These are phyloP conservation scores for Nemania serpens DNA, from an alignment of 2,329 filamentous ascomycete species.

Conservation along the genomic window DNA sequence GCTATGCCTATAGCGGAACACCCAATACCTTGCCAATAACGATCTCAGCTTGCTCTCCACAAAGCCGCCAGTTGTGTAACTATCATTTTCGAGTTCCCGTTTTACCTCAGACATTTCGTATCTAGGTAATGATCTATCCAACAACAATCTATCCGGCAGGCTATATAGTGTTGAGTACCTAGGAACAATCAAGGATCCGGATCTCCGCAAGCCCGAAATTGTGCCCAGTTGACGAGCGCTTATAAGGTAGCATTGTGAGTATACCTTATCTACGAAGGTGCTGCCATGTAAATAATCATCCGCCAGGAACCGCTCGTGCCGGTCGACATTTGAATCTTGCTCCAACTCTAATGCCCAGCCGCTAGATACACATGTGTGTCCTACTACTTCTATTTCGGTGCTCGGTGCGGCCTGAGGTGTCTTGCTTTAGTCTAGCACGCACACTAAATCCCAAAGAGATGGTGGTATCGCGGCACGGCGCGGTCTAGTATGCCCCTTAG, in stretches of 20 bases:
- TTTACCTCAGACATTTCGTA: not conserved
- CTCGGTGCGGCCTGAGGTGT: not conserved
- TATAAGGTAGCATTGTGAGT: not conserved
- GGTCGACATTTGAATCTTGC: too few relatives aligned
- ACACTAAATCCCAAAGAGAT: slow-evolving; percentile 5
- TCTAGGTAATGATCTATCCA: too few relatives aligned
- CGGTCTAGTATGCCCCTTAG: not conserved
- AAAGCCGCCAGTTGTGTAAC: not conserved
- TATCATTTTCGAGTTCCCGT: not conserved
- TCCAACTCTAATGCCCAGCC: slow-evolving; percentile 3
- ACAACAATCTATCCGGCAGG: not conserved
- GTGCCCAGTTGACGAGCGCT: slow-evolving; percentile 13
- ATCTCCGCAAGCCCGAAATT: slow-evolving; percentile 19
- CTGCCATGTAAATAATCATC: too few relatives aligned
- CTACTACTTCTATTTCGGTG: slow-evolving; percentile 9
- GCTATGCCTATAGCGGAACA: not conserved
- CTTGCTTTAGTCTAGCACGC: not conserved
- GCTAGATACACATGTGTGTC: not conserved
- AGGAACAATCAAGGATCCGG: slow-evolving; percentile 1
- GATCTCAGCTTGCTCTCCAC: not conserved
- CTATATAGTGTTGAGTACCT: not conserved
- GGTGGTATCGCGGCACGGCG: slow-evolving; percentile 19
- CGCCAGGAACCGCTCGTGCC: too few relatives aligned
- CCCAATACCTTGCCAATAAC: too few relatives aligned
- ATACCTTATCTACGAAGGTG: too few relatives aligned